Conservation (phyloP, 352 stramenopile species). For the Blastocystis sp. region DNA sequence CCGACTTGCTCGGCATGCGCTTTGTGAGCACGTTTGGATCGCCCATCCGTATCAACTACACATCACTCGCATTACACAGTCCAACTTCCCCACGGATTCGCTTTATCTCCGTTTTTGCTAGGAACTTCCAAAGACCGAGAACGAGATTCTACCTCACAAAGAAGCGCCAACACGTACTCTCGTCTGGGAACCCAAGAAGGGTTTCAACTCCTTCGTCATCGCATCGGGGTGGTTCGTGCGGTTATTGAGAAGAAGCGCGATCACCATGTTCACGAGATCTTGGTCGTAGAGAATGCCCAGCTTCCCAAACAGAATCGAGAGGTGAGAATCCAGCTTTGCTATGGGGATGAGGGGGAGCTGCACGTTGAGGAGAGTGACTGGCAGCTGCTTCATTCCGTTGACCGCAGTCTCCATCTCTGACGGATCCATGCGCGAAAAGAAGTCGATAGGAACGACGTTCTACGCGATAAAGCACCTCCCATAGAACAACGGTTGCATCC, state of each 20-base stretch:
- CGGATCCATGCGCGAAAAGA: slow-evolving; percentile 57
- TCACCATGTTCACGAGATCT: slow-evolving; percentile 69
- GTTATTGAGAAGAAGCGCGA: slow-evolving; percentile 27
- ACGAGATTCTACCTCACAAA: slow-evolving; percentile 13
- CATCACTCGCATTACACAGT: not conserved
- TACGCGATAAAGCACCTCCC: not conserved
- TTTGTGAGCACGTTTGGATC: slow-evolving; percentile 6
- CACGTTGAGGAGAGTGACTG: slow-evolving; percentile 13
- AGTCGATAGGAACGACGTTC: slow-evolving; percentile 32
- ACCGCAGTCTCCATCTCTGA: slow-evolving; percentile 49
- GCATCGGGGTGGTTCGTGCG: slow-evolving; percentile 32
- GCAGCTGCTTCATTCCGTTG: slow-evolving; percentile 41
- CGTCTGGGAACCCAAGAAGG: slow-evolving; percentile 58
- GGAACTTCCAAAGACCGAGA: slow-evolving; percentile 50
- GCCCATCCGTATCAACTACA: slow-evolving; percentile 30
- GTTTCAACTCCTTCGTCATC: slow-evolving; percentile 1
- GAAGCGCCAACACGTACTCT: not conserved
- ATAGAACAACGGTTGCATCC: slow-evolving; percentile 6
- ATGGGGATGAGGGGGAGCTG: slow-evolving; percentile 27
- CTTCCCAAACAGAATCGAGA: slow-evolving; percentile 42
- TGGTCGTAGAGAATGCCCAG: slow-evolving; percentile 52
- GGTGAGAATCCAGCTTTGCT: slow-evolving; percentile 19
- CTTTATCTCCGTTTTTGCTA: slow-evolving; percentile 29
- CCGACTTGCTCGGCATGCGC: not conserved
- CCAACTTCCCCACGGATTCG: slow-evolving; percentile 34